Conservation (phyloP, 2,329 filamentous ascomycete genomes). For the Talaromyces sp. region DNA sequence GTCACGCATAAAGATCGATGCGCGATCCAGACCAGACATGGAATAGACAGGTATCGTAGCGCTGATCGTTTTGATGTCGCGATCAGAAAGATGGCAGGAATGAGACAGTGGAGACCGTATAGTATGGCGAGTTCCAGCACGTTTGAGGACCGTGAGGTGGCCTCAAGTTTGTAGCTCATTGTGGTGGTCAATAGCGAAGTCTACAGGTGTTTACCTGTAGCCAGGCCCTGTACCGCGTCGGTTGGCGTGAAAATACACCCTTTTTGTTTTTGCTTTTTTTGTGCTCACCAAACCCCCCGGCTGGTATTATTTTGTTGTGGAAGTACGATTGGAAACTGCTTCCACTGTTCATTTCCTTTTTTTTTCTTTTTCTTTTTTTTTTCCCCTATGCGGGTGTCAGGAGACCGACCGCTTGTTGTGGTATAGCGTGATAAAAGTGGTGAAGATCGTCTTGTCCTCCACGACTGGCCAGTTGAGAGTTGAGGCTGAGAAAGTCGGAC, state of each 20-base stretch:
- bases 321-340: too few species aligned
- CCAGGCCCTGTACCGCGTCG: too few species aligned
- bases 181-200: neutral
- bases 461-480: too few species aligned
- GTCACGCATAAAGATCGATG: neutral
- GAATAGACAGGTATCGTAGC: conserved; percentile 16
- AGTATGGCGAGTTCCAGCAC: neutral
- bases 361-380: too few species aligned
- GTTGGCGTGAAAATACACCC: neutral
- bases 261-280: neutral
- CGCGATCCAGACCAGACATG: conserved; percentile 9
- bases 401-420: neutral
- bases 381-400: too few species aligned
- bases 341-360: too few species aligned
- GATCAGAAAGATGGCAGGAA: conserved; percentile 13
- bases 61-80: conserved; percentile 12
- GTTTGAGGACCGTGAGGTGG: neutral
- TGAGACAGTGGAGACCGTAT: conserved; percentile 11
- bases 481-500: too few species aligned
- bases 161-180: neutral
- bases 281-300: neutral
- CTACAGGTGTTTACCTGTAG: neutral
- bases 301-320: too few species aligned
- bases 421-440: neutral
- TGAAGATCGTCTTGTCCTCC: neutral